Conservation (phyloP, 139 green algal species). For the Pycnococcus provasolii region DNA sequence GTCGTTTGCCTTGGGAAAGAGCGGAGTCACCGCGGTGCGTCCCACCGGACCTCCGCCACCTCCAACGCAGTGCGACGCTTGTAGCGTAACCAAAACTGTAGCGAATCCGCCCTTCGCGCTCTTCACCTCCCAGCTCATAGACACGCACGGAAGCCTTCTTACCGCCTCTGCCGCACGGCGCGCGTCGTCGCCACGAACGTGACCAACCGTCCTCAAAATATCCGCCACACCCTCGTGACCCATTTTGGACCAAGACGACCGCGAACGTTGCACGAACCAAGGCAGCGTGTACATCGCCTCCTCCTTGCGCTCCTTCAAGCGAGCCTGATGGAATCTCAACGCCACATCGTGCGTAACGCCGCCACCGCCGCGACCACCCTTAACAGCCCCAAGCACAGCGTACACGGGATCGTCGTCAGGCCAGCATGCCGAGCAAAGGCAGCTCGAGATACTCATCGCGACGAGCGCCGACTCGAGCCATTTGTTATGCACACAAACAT, state of each 20-base stretch:
- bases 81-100: not conserved
- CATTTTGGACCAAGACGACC: too few relatives aligned
- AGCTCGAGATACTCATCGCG: constrained; percentile 71
- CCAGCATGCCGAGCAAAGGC: constrained; percentile 46
- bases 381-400: too few relatives aligned
- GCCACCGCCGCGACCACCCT: too few relatives aligned
- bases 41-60: not conserved
- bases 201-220: too few relatives aligned
- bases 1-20: constrained; percentile 68
- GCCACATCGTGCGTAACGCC: too few relatives aligned
- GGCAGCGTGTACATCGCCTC: not conserved
- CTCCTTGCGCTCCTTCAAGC: not conserved
- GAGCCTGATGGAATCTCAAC: not conserved
- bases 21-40: not conserved
- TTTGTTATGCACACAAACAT: constrained; percentile 64
- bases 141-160: not conserved
- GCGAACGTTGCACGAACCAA: not conserved
- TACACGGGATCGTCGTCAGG: not conserved
- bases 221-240: too few relatives aligned
- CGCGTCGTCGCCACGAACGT: too few relatives aligned
- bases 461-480: constrained; percentile 64
- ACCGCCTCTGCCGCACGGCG: not conserved
- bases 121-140: constrained; percentile 1
- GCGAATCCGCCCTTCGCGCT: not conserved
- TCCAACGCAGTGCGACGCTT: constrained; percentile 2